Evolutionary conservation across 2,329 filamentous ascomycete species (phyloP), one percentile per base, ranked within the genome.

Genomic region (Bertia moriformis): DNA sequence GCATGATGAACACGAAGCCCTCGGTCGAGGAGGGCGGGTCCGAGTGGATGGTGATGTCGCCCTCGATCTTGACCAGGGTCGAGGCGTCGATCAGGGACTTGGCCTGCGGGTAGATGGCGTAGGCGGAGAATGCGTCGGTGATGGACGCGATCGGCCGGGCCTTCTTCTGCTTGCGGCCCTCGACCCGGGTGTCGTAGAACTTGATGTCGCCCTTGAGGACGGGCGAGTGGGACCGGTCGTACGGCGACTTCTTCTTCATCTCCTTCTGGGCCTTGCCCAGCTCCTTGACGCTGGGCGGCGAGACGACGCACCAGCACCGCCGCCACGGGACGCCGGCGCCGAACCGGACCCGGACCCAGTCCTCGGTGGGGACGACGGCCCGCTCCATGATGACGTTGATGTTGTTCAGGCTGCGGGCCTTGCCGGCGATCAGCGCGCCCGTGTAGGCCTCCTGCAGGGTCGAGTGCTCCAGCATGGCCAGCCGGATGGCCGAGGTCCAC

Each of bases 1-100:
- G 91, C 88, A 98, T 95, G 48, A 96, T 79, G 52, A 98, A 98
- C 3, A 98, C 85, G 50, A 95, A 95, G 0, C 91, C 91, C 55
- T 98, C 91, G 0, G 82, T 83, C 2, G 77, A 76, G 0, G 81
- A 79, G 18, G 85, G 77, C 5, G 83, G 78, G 12, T 78, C 73
- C 0, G 81, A 80, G 59, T 95, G 87, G 29, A 95, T 84, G 0
- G 83, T 87, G 43, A 98, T 86, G 45, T 77, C 76, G 7, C 88
- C 91, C 60, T 98, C 91, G 19, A 98, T 72, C 59, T 98, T 98
- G 45, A 96, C 72, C 43, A 98, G 63, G 0, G 89, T 95, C 1
- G 91, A 96, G 42, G 89, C 84, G 48, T 98, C 88, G 42, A 98
- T 93, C 29, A 98, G 65, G 0, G 85, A 82, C 59, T 93, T 94